Base-by-base conservation (phyloP, 108 stramenopile genomes). In the Fistulifera solaris region DNA sequence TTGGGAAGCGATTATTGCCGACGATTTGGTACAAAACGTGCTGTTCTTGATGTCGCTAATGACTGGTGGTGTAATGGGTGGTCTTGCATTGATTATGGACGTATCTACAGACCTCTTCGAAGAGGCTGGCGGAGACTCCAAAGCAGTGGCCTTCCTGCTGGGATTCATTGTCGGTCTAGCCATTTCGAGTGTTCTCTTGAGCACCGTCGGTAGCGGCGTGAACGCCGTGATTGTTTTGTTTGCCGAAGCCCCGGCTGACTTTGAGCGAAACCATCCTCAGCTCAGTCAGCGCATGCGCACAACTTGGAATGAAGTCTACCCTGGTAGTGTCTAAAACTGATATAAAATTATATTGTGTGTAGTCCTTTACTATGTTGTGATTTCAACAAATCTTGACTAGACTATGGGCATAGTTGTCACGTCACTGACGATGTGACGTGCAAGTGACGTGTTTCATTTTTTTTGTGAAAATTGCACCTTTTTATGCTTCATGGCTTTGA, bases 1-100 rank as follows among this genome's bases (percentile, higher is more conserved):
- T 17, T 92, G 89, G 94, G 87, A 87, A 52, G 84, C 87, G 8
- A 77, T 94, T 59, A 91, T 94, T 69, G 89, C 87, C 13, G 94
- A 94, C 48, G 91, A 93, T 70, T 69, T 93, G 63, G 74, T 94
- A 18, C 62, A 70, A 19, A 86, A 83, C 40, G 75, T 72, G 0
- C 52, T 92, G 21, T 45, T 73, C 35, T 40, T 91, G 48, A 46
- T 77, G 12, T 73, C 68, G 38, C 38, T 80, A 16, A 61, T 80
- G 13, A 67, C 80, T 11, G 89, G 89, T 45, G 65, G 68, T 38
- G 50, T 92, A 14, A 75, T 83, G 40, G 89, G 79, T 18, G 62
- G 64, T 24, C 54, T 70, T 7, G 66, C 66, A 40, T 46, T 76
- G 8, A 43, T 81, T 26, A 68, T 84, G 27, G 66, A 67, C 24